phyloP scores from a whole-genome alignment of 2,329 filamentous ascomycete species.

The Claviceps sp. region DNA sequence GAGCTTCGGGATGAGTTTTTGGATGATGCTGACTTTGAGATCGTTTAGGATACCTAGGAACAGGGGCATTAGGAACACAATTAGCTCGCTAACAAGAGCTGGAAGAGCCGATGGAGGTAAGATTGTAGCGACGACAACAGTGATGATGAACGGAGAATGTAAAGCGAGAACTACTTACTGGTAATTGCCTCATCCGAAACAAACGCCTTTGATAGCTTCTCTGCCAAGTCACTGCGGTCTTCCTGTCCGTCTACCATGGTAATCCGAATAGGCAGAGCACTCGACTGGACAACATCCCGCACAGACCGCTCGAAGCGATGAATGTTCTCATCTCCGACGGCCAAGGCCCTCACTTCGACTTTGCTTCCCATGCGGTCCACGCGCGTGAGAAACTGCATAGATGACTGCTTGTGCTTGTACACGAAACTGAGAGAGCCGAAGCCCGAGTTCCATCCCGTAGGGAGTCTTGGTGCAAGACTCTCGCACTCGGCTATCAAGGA shows the following conservation, averaged over 20 bases:
- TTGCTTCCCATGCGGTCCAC: slow-evolving; percentile 71
- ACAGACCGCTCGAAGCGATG: slow-evolving; percentile 57
- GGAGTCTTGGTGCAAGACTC: slow-evolving; percentile 48
- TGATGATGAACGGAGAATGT: too few relatives aligned
- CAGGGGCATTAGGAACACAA: not conserved
- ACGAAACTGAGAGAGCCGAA: slow-evolving; percentile 65
- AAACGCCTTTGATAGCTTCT: slow-evolving; percentile 50
- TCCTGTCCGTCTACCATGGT: slow-evolving; percentile 30
- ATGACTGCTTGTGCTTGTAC: slow-evolving; percentile 75
- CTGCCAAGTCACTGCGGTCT: slow-evolving; percentile 34
- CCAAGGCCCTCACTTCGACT: slow-evolving; percentile 70
- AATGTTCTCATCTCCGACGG: slow-evolving; percentile 68
- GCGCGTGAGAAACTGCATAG: slow-evolving; percentile 72
- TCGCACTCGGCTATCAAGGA: slow-evolving; percentile 30
- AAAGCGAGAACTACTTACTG: slow-evolving; percentile 14
- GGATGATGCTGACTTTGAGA: slow-evolving; percentile 68
- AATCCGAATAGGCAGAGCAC: slow-evolving; percentile 43
- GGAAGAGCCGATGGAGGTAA: too few relatives aligned
- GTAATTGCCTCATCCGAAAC: slow-evolving; percentile 57
- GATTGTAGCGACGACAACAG: too few relatives aligned
- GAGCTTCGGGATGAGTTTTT: slow-evolving; percentile 66
- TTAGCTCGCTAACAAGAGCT: too few relatives aligned
- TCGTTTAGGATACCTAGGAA: slow-evolving; percentile 48
- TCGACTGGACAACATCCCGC: slow-evolving; percentile 59
- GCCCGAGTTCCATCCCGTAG: slow-evolving; percentile 66